phyloP scores from a whole-genome alignment of 2,329 filamentous ascomycete genomes.

The Penicillium sclerotigenum region DNA sequence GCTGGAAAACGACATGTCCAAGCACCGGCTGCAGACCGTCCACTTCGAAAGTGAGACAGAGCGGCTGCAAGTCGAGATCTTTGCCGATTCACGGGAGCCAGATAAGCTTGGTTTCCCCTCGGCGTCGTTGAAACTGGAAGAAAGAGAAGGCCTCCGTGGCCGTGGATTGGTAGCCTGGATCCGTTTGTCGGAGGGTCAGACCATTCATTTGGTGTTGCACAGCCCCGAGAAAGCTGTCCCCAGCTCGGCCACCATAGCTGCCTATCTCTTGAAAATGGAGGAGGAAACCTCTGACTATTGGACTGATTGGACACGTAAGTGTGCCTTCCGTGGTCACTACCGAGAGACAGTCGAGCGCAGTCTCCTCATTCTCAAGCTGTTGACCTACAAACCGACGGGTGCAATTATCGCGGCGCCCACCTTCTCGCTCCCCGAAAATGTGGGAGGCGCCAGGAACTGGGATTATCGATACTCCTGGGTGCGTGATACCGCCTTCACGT shows the following conservation, averaged over 20 bases:
- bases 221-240: slow-evolving; percentile 59
- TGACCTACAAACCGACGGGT: slow-evolving; percentile 75
- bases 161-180: slow-evolving; percentile 63
- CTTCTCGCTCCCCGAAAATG: slow-evolving; percentile 72
- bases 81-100: slow-evolving; percentile 58
- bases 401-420: slow-evolving; percentile 74
- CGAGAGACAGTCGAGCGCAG: slow-evolving; percentile 68
- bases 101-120: slow-evolving; percentile 46
- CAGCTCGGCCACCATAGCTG: slow-evolving; percentile 56
- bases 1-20: slow-evolving; percentile 36
- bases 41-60: slow-evolving; percentile 59
- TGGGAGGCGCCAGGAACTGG: slow-evolving; percentile 61
- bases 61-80: slow-evolving; percentile 66
- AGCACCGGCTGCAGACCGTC: slow-evolving; percentile 55
- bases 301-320: slow-evolving; percentile 70
- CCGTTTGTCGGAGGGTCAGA: slow-evolving; percentile 62
- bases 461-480: slow-evolving; percentile 65
- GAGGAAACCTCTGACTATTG: slow-evolving; percentile 69
- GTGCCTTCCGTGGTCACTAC: slow-evolving; percentile 69
- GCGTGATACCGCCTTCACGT: slow-evolving; percentile 71
- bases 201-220: slow-evolving; percentile 66
- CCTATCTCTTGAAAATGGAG: slow-evolving; percentile 61
- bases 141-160: slow-evolving; percentile 53
- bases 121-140: slow-evolving; percentile 56
- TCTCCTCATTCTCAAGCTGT: slow-evolving; percentile 70